These are phyloP conservation scores for Pseudonectria foliicola DNA, from an alignment of 2,329 filamentous ascomycete genomes.

Conservation along the genomic window DNA sequence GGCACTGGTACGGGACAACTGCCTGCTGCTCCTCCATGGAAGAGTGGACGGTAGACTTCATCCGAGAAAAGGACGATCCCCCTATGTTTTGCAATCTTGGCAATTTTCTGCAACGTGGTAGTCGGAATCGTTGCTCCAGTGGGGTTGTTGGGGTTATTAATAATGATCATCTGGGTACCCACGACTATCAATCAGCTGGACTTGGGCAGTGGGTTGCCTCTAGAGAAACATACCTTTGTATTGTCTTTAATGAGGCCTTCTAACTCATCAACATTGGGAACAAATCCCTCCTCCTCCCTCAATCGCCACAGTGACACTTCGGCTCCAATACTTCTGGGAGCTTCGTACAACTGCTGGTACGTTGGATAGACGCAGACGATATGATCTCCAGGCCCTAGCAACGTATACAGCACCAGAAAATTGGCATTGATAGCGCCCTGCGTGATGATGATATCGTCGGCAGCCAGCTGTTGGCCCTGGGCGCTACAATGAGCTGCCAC, in stretches of 20 bases:
- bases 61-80: conserved; percentile 65
- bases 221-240: conserved; percentile 52
- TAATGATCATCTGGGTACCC: conserved; percentile 37
- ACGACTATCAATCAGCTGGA: conserved; percentile 3
- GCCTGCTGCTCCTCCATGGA: conserved; percentile 56
- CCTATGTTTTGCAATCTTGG: conserved; percentile 55
- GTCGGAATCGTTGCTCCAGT: conserved; percentile 65
- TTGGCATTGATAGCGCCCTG: conserved; percentile 82
- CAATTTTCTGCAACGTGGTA: conserved; percentile 51
- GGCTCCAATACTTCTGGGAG: conserved; percentile 68
- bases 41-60: conserved; percentile 79
- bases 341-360: conserved; percentile 75
- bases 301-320: conserved; percentile 73
- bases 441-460: conserved; percentile 66
- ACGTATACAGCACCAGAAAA: conserved; percentile 66
- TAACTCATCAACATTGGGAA: conserved; percentile 60
- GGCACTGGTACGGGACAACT: conserved; percentile 48
- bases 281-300: conserved; percentile 55
- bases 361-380: conserved; percentile 82
- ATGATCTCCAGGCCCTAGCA: conserved; percentile 69
- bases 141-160: conserved; percentile 75
- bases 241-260: conserved; percentile 57
- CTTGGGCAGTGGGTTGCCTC: neutral
- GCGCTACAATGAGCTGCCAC: conserved; percentile 60
- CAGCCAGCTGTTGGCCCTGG: conserved; percentile 37